A percentile compares a stretch with the other conserved stretches of the same genome.
Evolutionary conservation across 2,329 filamentous ascomycete species (phyloP).

Genomic region (Alternaria solani): DNA sequence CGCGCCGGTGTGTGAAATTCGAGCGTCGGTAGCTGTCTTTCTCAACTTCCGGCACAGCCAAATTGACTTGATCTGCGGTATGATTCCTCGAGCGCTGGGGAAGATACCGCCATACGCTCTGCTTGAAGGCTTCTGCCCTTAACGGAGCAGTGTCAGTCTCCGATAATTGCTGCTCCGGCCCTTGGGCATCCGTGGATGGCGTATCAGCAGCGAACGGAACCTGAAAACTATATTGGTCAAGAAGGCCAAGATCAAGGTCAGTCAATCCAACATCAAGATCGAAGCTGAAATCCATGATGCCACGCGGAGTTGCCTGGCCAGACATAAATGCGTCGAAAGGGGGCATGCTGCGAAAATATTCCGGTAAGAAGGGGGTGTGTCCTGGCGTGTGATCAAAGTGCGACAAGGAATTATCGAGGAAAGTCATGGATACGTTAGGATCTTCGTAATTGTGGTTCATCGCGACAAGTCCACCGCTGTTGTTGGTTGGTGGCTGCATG

Average conservation of each 20-base stretch:
- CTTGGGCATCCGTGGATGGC: conserved; percentile 33
- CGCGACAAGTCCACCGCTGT: conserved; percentile 4
- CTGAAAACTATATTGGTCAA: conserved; percentile 57
- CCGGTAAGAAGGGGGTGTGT: conserved; percentile 33
- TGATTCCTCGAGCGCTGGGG: conserved; percentile 44
- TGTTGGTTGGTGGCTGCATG: conserved; percentile 16
- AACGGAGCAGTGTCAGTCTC: conserved; percentile 34
- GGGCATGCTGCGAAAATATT: conserved; percentile 44
- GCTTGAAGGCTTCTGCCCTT: conserved; percentile 49
- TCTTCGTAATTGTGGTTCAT: conserved; percentile 19
- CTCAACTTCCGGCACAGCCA: conserved; percentile 49
- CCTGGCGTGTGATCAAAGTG: conserved; percentile 26
- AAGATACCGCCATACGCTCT: conserved; percentile 57
- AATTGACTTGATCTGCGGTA: conserved; percentile 46
- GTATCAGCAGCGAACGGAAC: conserved; percentile 51
- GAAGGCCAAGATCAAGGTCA: conserved; percentile 55
- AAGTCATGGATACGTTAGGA: conserved; percentile 14
- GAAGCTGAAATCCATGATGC: conserved; percentile 56
- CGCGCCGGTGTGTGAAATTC: conserved; percentile 47
- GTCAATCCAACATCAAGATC: conserved; percentile 57
- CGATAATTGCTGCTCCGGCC: conserved; percentile 21
- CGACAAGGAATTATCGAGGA: conserved; percentile 24
- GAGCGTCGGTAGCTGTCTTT: conserved; percentile 43
- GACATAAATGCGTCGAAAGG: conserved; percentile 38
- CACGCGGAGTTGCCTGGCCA: conserved; percentile 55